Conservation (phyloP, 169 alveolate genomes). For the Perkinsus olseni region DNA sequence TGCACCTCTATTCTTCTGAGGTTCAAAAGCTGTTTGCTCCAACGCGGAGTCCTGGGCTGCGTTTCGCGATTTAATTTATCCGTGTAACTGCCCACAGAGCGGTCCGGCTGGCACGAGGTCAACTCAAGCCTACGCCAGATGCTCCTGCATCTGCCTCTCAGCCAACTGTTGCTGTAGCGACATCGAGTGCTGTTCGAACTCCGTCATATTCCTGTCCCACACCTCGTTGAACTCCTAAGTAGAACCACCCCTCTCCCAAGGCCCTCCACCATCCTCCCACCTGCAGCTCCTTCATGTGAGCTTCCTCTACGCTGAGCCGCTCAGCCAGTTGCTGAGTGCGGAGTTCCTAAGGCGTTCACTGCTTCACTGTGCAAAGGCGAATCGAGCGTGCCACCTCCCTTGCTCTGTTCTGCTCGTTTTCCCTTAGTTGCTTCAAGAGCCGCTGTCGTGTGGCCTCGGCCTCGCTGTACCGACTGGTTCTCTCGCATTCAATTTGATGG, state of each 20-base stretch:
- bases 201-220: background rate
- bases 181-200: background rate
- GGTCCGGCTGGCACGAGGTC: background rate
- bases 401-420: background rate
- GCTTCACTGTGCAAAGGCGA: background rate
- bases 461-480: background rate
- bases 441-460: background rate
- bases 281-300: constrained; percentile 14
- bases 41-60: background rate
- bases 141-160: constrained; percentile 6
- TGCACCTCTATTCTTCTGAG: background rate
- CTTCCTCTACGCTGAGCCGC: constrained; percentile 4
- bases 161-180: constrained; percentile 4
- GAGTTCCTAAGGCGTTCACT: background rate
- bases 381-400: background rate
- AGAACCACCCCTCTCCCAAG: background rate
- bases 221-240: constrained; percentile 4
- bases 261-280: background rate
- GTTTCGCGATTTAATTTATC: background rate
- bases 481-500: constrained; percentile 3
- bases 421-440: background rate
- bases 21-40: background rate
- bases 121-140: background rate
- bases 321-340: constrained; percentile 6
- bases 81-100: background rate